Evolutionary conservation across 163 green algal genomes (phyloP).

Genomic region (Prototheca stagnorum): DNA sequence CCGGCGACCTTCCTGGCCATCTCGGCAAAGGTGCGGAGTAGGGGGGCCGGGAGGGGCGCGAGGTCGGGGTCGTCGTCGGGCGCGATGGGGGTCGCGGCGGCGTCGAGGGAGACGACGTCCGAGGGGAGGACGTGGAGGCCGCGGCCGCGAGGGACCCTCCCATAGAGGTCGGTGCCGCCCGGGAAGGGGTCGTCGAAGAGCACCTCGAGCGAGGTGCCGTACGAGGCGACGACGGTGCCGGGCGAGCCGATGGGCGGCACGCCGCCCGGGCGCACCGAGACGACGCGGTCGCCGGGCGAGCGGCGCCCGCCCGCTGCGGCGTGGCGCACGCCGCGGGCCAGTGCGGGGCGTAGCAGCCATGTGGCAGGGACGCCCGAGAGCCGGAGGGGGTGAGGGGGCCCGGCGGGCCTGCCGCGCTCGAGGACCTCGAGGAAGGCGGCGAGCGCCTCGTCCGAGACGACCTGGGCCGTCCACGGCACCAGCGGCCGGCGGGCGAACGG

Average conservation of each 20-base stretch:
- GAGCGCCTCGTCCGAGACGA: constrained; percentile 55
- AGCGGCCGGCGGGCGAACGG: constrained; percentile 49
- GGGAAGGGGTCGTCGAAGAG: constrained; percentile 56
- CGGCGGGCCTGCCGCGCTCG: constrained; percentile 4
- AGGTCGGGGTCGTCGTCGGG: too few relatives aligned
- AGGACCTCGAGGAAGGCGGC: constrained; percentile 35
- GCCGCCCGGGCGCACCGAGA: constrained; percentile 28
- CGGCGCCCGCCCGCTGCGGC: constrained; percentile 17
- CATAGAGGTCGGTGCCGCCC: constrained; percentile 50
- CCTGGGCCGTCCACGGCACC: constrained; percentile 30
- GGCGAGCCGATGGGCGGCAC: constrained; percentile 43
- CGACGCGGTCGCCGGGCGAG: constrained; percentile 66
- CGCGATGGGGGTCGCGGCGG: too few relatives aligned
- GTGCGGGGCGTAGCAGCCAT: constrained; percentile 53
- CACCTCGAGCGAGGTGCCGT: constrained; percentile 34
- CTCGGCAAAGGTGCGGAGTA: too few relatives aligned
- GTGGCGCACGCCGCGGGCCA: background rate
- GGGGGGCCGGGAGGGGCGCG: too few relatives aligned
- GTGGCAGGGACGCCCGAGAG: constrained; percentile 49
- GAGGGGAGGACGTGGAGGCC: too few relatives aligned
- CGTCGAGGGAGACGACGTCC: too few relatives aligned
- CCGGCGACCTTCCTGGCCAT: too few relatives aligned
- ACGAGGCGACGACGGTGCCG: constrained; percentile 47
- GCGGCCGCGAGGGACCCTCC: too few relatives aligned
- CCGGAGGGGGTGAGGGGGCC: constrained; percentile 21